Percentiles rank a stretch among this genome's conserved stretches.
These are phyloP conservation scores for Cyanidiococcus yangmingshanensis DNA, from an alignment of 23 red algal species.

Conservation along the genomic window DNA sequence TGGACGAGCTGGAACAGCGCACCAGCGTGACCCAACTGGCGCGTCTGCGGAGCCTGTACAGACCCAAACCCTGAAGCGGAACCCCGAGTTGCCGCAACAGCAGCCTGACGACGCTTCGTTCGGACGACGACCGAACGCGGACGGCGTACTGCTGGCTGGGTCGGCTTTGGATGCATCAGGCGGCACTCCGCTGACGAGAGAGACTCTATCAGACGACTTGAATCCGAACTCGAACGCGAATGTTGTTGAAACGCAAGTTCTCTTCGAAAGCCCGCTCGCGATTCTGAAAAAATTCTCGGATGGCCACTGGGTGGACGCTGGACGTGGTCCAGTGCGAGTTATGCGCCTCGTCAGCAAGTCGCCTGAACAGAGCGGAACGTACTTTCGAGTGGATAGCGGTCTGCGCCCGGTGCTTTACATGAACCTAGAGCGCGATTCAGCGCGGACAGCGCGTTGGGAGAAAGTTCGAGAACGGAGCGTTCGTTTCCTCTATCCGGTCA, in stretches of 20 bases:
- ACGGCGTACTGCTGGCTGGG: too few relatives aligned
- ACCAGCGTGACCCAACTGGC: too few relatives aligned
- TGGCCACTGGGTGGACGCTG: slow-evolving; percentile 10
- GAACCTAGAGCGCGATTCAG: background rate
- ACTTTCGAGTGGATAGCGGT: background rate
- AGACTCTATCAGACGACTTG: too few relatives aligned
- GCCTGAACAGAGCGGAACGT: background rate
- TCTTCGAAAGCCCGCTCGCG: background rate
- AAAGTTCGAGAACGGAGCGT: slow-evolving; percentile 13
- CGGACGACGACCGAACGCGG: too few relatives aligned
- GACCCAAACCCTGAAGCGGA: too few relatives aligned
- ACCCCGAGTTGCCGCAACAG: too few relatives aligned
- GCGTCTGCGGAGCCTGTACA: too few relatives aligned
- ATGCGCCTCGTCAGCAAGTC: background rate
- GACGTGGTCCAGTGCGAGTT: slow-evolving; percentile 9
- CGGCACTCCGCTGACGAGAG: too few relatives aligned
- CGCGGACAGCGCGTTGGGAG: slow-evolving; percentile 1
- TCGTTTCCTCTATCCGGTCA: slow-evolving; percentile 6
- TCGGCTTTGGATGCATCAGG: too few relatives aligned
- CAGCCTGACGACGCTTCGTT: too few relatives aligned
- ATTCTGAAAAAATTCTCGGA: slow-evolving; percentile 14
- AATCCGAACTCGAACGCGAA: too few relatives aligned
- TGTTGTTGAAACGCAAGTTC: background rate
- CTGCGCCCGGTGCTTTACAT: background rate
- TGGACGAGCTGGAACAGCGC: too few relatives aligned